Conservation (phyloP, 768 basidiomycete genomes). For the Terana coerulea region DNA sequence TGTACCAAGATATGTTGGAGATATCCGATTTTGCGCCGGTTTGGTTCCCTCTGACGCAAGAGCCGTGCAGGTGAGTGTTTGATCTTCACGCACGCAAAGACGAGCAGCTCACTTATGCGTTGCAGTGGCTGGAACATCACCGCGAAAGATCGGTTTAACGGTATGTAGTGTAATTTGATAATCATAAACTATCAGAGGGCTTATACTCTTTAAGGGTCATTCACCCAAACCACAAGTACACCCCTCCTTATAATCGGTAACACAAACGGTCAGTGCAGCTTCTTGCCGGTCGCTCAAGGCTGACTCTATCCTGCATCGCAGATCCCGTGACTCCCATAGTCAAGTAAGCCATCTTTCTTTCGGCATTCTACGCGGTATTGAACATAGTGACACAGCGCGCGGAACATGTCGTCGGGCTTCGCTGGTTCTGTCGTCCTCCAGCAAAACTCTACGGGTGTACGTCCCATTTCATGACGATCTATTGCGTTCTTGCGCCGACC, state of each 20-base stretch:
- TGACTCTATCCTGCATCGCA: neutral
- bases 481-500: too few species aligned
- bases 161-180: neutral
- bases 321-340: neutral
- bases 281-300: neutral
- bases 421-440: neutral
- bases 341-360: too few species aligned
- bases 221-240: constrained; percentile 1
- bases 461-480: constrained; percentile 4
- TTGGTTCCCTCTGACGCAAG: neutral
- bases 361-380: too few species aligned
- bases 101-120: neutral
- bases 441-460: constrained; percentile 8
- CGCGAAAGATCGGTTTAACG: neutral
- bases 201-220: neutral
- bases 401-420: constrained; percentile 3
- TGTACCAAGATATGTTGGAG: neutral
- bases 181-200: neutral
- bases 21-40: neutral
- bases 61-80: neutral
- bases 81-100: neutral
- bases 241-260: constrained; percentile 2
- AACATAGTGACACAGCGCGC: too few species aligned
- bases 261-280: neutral
- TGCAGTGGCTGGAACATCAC: neutral